Evolutionary conservation across 768 basidiomycete genomes (phyloP).

Genomic region (Leccinum aurantiacum): DNA sequence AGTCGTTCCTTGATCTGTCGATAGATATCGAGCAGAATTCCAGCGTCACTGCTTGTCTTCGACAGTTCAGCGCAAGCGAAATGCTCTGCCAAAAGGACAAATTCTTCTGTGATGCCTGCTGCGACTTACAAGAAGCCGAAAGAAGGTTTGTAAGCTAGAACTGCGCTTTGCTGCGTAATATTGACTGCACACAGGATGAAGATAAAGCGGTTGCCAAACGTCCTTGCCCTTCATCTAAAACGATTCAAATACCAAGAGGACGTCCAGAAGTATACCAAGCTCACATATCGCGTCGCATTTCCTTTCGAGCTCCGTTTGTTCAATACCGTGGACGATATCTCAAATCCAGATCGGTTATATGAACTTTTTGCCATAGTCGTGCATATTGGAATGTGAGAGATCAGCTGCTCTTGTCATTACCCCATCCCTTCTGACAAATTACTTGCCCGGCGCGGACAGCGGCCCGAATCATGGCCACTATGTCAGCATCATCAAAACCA

Average conservation of each 20-base stretch:
- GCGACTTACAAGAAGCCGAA: conserved; percentile 96
- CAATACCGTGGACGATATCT: conserved; percentile 93
- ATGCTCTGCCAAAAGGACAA: conserved; percentile 99
- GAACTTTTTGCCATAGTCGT: conserved; percentile 96
- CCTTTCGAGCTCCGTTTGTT: conserved; percentile 93
- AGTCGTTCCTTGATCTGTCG: conserved; percentile 96
- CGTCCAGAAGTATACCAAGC: conserved; percentile 86
- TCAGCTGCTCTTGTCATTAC: conserved; percentile 15
- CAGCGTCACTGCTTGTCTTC: conserved; percentile 91
- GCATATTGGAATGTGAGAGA: conserved; percentile 96
- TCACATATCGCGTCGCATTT: conserved; percentile 95
- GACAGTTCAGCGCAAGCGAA: conserved; percentile 96
- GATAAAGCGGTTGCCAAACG: conserved; percentile 93
- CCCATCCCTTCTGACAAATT: conserved; percentile 11
- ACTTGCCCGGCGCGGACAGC: conserved; percentile 41
- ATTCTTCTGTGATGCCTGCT: conserved; percentile 97
- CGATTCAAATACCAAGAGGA: conserved; percentile 99
- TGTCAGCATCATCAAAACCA: conserved; percentile 88
- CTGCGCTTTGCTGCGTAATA: not conserved
- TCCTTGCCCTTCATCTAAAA: conserved; percentile 94
- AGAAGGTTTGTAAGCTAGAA: conserved; percentile 62
- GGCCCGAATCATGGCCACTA: conserved; percentile 99
- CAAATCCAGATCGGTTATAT: conserved; percentile 90
- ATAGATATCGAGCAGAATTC: conserved; percentile 99
- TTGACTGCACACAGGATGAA: conserved; percentile 74